phyloP scores from a whole-genome alignment of 78 protist genomes.

The Guillardia theta region DNA sequence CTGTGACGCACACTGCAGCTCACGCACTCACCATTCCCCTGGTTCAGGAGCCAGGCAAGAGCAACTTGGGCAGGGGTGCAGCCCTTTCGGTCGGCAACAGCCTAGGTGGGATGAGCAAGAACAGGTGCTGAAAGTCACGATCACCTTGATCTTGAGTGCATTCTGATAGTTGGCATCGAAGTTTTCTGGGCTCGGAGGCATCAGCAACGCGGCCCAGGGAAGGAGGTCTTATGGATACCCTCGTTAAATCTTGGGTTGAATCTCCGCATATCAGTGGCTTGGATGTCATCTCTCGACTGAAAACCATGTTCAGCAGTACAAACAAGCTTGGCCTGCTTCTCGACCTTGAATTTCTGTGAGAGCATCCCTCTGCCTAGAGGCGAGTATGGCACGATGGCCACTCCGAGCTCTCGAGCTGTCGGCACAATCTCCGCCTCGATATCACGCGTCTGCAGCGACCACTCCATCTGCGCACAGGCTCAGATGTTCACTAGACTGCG shows the following conservation, averaged over 20 bases:
- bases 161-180: background rate
- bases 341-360: background rate
- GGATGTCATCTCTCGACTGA: background rate
- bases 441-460: background rate
- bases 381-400: background rate
- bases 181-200: too few relatives aligned
- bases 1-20: background rate
- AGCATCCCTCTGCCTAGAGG: conserved; percentile 9
- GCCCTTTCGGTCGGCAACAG: background rate
- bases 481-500: background rate
- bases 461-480: too few relatives aligned
- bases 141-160: too few relatives aligned
- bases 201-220: too few relatives aligned
- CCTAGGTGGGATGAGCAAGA: too few relatives aligned
- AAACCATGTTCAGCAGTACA: background rate
- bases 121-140: too few relatives aligned
- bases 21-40: background rate
- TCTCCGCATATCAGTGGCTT: too few relatives aligned
- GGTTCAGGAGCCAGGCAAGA: background rate
- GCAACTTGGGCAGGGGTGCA: background rate
- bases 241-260: too few relatives aligned
- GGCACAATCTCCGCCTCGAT: background rate
- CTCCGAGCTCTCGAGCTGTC: background rate
- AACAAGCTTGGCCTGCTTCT: background rate
- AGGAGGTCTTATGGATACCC: too few relatives aligned